Conservation (phyloP, 306 rosid genomes). For the Datisca glomerata region DNA sequence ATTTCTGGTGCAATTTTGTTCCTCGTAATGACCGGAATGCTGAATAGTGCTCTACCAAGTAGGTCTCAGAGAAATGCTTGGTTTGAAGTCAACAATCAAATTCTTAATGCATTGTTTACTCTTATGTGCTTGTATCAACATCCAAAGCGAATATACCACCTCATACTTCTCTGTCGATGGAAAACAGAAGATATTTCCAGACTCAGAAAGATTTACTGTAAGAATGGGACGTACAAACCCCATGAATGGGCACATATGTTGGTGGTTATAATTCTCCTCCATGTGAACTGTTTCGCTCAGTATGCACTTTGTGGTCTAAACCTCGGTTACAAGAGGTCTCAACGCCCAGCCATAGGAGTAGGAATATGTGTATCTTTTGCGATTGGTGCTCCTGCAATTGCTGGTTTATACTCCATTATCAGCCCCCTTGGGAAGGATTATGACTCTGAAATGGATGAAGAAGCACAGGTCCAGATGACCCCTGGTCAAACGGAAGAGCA, state of each 20-base stretch:
- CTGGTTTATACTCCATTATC: constrained; percentile 60
- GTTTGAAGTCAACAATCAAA: constrained; percentile 94
- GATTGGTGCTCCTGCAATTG: constrained; percentile 65
- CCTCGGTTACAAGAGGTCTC: constrained; percentile 65
- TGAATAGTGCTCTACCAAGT: constrained; percentile 41
- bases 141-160: constrained; percentile 69
- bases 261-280: constrained; percentile 75
- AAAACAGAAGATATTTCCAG: constrained; percentile 44
- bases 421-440: constrained; percentile 90
- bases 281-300: constrained; percentile 78
- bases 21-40: constrained; percentile 93
- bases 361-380: constrained; percentile 64
- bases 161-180: constrained; percentile 76
- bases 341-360: constrained; percentile 79
- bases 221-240: constrained; percentile 77
- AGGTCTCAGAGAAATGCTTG: constrained; percentile 63
- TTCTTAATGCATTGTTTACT: constrained; percentile 83
- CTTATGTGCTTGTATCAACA: constrained; percentile 90
- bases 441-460: constrained; percentile 48
- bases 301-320: constrained; percentile 87
- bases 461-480: constrained; percentile 38
- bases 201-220: constrained; percentile 65
- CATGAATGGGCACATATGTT: constrained; percentile 89
- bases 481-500: constrained; percentile 20
- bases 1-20: constrained; percentile 85